Conservation (phyloP, 163 green algal genomes). For the Scenedesmus sp. region DNA sequence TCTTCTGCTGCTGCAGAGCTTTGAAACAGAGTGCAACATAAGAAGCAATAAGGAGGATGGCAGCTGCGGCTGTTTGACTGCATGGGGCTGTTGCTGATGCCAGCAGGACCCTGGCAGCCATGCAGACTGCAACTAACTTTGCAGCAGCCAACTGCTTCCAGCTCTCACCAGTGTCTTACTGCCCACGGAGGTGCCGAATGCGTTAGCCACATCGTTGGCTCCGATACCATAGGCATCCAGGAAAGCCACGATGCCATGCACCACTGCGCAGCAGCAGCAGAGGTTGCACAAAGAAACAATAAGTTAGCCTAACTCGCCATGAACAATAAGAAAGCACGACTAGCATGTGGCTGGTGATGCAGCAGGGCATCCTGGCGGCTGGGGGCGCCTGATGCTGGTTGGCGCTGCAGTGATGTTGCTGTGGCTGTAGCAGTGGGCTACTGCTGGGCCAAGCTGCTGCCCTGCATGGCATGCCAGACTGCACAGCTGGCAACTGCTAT, state of each 20-base stretch:
- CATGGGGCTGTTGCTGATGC: background rate
- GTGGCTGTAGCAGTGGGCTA: background rate
- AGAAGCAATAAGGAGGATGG: too few relatives aligned
- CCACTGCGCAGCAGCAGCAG: conserved; percentile 13
- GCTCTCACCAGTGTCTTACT: conserved; percentile 60
- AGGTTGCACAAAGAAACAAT: background rate
- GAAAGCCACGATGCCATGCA: conserved; percentile 48
- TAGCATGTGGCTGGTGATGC: background rate
- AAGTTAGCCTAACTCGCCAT: background rate
- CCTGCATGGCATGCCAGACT: background rate
- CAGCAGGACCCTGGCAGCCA: background rate
- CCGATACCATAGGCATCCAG: conserved; percentile 51
- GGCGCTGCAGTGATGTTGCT: background rate
- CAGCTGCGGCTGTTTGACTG: too few relatives aligned
- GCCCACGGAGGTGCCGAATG: conserved; percentile 72
- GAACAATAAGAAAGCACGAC: too few relatives aligned
- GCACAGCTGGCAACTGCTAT: background rate
- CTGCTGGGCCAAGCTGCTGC: background rate
- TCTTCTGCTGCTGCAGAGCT: too few relatives aligned
- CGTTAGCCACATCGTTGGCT: conserved; percentile 53
- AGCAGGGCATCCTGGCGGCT: background rate
- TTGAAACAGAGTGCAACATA: too few relatives aligned
- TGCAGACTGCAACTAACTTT: too few relatives aligned
- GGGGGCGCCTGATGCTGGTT: too few relatives aligned
- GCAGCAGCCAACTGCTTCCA: background rate